Evolutionary conservation across 257 asterid species (phyloP), one percentile per base, ranked within the genome.

Genomic region (Linaria vulgaris): DNA sequence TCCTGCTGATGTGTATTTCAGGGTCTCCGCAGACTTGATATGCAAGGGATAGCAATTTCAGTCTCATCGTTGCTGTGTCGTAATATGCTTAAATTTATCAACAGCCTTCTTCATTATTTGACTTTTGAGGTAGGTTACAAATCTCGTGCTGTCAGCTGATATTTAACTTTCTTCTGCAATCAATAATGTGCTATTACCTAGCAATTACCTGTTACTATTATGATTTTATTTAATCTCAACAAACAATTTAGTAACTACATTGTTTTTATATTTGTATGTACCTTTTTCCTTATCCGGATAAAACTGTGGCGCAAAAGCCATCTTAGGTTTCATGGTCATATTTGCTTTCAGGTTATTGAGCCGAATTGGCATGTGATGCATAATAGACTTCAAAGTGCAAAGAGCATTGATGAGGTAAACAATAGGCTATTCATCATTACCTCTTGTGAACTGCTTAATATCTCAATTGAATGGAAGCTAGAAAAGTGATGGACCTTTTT

Each of bases 341-440:
- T 45, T 64, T 23, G 27, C 71, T 48, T 76, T 71, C 85, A 92
- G 99, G 99, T 92, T 80, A 71, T 92, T 67, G 99, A 92, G 84
- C 99, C 96, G 25, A 92, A 87, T 79, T 92, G 97, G 97, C 99
- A 92, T 68, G 79, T 89, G 76, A 83, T 92, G 97, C 88, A 80
- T 65, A 85, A 56, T 77, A 87, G 94, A 76, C 95, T 92, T 72
- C 97, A 89, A 79, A 82, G 87, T 64, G 99, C 95, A 31, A 92
- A 83, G 80, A 89, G 97, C 81, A 92, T 92, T 67, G 97, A 89
- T 60, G 97, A 92, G 96, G 99, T 89, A 74, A 68, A 74, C 56
- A 41, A 50, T 56, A 27, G 39, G 13, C 19, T 61, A 48, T 43
- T 52, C 53, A 30, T 70, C 27, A 39, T 12, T n/a, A 64, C 54